Conservation (phyloP, 2,329 filamentous ascomycete genomes). For the Aureobasidium sp. region DNA sequence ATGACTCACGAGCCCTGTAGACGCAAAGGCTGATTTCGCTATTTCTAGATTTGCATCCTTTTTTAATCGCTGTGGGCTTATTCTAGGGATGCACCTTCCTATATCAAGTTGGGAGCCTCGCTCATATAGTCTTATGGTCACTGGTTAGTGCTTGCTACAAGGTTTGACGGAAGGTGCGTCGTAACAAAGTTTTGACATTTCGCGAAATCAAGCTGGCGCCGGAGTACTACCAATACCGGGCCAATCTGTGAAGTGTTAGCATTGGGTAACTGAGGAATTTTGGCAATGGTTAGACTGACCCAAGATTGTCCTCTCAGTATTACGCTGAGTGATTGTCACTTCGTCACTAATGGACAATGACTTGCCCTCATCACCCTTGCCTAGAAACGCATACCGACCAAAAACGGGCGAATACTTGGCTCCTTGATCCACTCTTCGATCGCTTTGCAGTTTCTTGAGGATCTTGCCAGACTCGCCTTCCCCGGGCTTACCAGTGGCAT, state of each 20-base stretch:
- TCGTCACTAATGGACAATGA: constrained; percentile 36
- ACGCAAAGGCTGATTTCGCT: too few species aligned
- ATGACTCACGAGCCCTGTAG: too few species aligned
- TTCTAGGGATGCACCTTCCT: too few species aligned
- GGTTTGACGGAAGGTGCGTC: not conserved
- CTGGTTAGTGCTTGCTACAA: not conserved
- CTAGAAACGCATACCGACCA: constrained; percentile 41
- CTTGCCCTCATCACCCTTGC: constrained; percentile 25
- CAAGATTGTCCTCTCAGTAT: constrained; percentile 35
- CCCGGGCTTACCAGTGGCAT: constrained; percentile 36
- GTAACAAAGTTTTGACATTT: not conserved
- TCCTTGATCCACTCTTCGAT: constrained; percentile 40
- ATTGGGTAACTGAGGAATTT: not conserved
- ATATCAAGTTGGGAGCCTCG: too few species aligned
- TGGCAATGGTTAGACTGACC: constrained; percentile 30
- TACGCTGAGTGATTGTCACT: constrained; percentile 35
- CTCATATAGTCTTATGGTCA: not conserved
- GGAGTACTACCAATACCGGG: not conserved
- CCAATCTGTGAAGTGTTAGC: not conserved
- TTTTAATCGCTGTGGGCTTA: too few species aligned
- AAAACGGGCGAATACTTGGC: constrained; percentile 43
- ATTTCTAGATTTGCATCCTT: too few species aligned
- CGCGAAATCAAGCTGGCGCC: not conserved
- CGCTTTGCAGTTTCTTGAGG: constrained; percentile 40
- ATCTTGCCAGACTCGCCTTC: constrained; percentile 33